Conservation (phyloP, 2,329 filamentous ascomycete species). For the Conoideocrella luteorostrata region DNA sequence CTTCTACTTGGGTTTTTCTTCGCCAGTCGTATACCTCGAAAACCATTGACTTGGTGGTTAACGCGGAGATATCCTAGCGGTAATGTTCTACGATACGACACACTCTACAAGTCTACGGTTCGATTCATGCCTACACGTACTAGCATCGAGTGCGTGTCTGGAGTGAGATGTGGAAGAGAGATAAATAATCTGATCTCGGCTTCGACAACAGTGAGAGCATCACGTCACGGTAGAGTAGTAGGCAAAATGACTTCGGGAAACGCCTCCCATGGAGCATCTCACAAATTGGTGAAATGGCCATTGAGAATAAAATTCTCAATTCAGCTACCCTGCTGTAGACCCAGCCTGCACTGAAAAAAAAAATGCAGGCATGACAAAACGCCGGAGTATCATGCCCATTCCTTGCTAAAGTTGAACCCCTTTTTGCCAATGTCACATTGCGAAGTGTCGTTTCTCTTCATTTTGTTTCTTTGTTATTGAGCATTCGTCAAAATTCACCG, state of each 20-base stretch:
- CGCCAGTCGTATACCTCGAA: slow-evolving; percentile 92
- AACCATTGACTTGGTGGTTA: slow-evolving; percentile 65
- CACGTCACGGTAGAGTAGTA: slow-evolving; percentile 6
- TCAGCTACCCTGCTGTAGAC: slow-evolving; percentile 34
- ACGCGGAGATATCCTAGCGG: slow-evolving; percentile 88
- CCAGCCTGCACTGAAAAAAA: slow-evolving; percentile 17
- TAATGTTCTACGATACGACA: slow-evolving; percentile 9
- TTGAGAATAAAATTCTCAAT: slow-evolving; percentile 49
- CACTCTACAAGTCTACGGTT: slow-evolving; percentile 13
- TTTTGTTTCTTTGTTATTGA: slow-evolving; percentile 15
- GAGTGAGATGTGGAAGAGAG: too few species aligned
- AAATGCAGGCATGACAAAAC: slow-evolving; percentile 21
- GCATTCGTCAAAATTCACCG: slow-evolving; percentile 1
- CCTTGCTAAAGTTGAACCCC: slow-evolving; percentile 12
- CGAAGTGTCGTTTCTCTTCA: slow-evolving; percentile 13
- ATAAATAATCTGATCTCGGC: slow-evolving; percentile 4
- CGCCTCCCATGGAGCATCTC: slow-evolving; percentile 72
- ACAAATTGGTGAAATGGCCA: slow-evolving; percentile 67
- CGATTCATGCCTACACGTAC: not conserved
- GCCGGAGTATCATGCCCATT: slow-evolving; percentile 27
- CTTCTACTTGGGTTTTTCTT: slow-evolving; percentile 57
- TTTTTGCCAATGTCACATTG: slow-evolving; percentile 14
- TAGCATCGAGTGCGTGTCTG: too few species aligned
- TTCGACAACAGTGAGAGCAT: too few species aligned
- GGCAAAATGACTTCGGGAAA: slow-evolving; percentile 55